phyloP scores from a whole-genome alignment of 129 eudicot genomes.

The Scalesia atractyloides region DNA sequence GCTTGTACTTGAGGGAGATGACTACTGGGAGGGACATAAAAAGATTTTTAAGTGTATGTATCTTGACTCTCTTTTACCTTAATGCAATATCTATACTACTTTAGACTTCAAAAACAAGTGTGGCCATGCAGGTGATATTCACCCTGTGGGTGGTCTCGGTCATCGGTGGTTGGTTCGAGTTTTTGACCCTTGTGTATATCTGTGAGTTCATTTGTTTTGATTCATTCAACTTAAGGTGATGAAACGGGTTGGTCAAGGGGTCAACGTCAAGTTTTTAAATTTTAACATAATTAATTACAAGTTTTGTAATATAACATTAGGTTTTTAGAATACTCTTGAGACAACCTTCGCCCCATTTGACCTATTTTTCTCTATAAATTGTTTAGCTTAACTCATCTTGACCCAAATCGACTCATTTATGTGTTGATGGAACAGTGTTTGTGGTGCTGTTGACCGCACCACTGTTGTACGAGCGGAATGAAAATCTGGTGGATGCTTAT shows the following conservation, averaged over 20 bases:
- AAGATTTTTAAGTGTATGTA: constrained; percentile 58
- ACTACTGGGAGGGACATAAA: constrained; percentile 73
- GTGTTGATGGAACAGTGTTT: constrained; percentile 43
- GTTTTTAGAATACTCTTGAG: background rate
- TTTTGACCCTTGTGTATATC: constrained; percentile 75
- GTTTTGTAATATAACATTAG: background rate
- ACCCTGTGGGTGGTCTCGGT: constrained; percentile 64
- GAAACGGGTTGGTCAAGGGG: background rate
- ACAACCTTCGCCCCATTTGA: background rate
- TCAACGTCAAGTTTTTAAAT: no score
- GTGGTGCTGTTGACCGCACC: constrained; percentile 68
- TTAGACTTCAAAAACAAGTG: constrained; percentile 10
- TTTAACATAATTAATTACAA: background rate
- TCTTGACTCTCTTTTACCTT: background rate
- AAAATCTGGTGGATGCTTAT: constrained; percentile 66
- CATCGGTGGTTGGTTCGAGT: constrained; percentile 76
- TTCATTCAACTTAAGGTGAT: background rate
- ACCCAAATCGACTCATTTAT: background rate
- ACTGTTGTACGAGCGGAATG: constrained; percentile 67
- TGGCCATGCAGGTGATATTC: constrained; percentile 57
- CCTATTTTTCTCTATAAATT: background rate
- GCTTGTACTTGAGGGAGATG: constrained; percentile 46
- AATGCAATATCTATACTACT: constrained; percentile 1
- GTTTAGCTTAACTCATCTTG: background rate
- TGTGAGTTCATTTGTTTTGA: constrained; percentile 45